phyloP scores from a whole-genome alignment of 768 basidiomycete genomes.

The Lentinus tigrinus region DNA sequence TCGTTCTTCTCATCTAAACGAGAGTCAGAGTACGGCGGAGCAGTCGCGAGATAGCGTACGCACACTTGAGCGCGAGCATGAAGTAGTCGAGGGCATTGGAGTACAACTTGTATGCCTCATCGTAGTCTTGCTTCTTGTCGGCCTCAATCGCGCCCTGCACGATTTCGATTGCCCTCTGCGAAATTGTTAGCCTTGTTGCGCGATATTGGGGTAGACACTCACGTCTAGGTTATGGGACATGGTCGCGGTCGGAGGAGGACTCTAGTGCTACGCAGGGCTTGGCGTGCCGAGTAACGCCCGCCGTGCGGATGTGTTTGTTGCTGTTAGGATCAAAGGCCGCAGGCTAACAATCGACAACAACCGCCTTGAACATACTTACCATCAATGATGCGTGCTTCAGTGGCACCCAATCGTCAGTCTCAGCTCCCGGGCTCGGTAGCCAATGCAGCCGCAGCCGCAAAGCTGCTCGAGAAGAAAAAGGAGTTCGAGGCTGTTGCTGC shows the following conservation, averaged over 20 bases:
- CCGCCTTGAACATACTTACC: neutral
- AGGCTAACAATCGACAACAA: conserved; percentile 22
- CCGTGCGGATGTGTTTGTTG: no score
- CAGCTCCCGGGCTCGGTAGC: conserved; percentile 42
- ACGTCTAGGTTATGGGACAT: conserved; percentile 29
- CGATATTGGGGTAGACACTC: neutral
- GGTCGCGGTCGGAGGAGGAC: conserved; percentile 9
- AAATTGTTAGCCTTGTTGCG: neutral
- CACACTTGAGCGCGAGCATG: conserved; percentile 95
- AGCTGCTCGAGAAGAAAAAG: conserved; percentile 76
- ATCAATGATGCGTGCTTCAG: conserved; percentile 52
- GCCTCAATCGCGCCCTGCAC: conserved; percentile 92
- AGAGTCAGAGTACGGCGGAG: neutral
- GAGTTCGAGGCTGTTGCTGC: conserved; percentile 76
- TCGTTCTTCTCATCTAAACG: conserved; percentile 88
- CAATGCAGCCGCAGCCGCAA: conserved; percentile 49
- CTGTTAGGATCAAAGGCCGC: conserved; percentile 19
- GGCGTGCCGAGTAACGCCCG: no score
- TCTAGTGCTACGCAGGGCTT: no score
- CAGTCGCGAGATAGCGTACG: conserved; percentile 22
- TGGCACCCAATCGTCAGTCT: conserved; percentile 50
- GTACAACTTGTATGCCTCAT: conserved; percentile 92
- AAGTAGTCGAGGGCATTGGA: conserved; percentile 97
- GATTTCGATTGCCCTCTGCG: conserved; percentile 80
- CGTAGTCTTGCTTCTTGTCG: conserved; percentile 90